Conservation (phyloP, 805 yeast genomes). For the Clavispora vitiphila region DNA sequence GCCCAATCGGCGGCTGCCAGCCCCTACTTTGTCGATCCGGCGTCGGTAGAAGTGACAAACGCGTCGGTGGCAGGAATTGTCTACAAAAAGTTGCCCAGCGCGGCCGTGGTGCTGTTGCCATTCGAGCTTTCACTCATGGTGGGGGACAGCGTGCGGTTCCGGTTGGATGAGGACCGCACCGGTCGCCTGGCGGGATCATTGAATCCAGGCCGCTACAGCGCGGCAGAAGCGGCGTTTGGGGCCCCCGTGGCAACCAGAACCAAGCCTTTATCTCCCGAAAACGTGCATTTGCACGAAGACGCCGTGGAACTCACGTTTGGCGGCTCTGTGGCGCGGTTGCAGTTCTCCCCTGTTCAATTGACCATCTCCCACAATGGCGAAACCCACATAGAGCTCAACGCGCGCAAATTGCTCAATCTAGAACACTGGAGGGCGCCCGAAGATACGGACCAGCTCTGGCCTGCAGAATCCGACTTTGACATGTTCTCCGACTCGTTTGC, state of each 20-base stretch:
- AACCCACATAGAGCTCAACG: conserved; percentile 58
- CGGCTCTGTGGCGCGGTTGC: conserved; percentile 40
- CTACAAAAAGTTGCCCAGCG: conserved; percentile 32
- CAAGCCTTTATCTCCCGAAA: background rate
- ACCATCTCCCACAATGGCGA: conserved; percentile 42
- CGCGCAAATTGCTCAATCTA: conserved; percentile 63
- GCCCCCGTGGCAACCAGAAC: conserved; percentile 1
- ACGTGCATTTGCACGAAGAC: conserved; percentile 9
- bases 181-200: conserved; percentile 11
- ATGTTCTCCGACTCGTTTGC: conserved; percentile 67
- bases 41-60: conserved; percentile 11
- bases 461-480: conserved; percentile 58
- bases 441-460: conserved; percentile 25
- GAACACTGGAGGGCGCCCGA: conserved; percentile 65
- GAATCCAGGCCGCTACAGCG: conserved; percentile 50
- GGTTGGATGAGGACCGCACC: conserved; percentile 55
- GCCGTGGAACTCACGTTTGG: conserved; percentile 31
- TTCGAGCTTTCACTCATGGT: conserved; percentile 53
- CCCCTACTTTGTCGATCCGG: conserved; percentile 22
- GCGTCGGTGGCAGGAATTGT: conserved; percentile 43
- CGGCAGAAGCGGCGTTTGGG: conserved; percentile 30
- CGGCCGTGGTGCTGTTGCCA: conserved; percentile 38
- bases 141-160: conserved; percentile 56
- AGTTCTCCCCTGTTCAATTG: conserved; percentile 46
- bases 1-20: conserved; percentile 28